Evolutionary conservation across 2,329 filamentous ascomycete species (phyloP), one percentile per base, ranked within the genome.

Genomic region (Elsinoe fawcettii): DNA sequence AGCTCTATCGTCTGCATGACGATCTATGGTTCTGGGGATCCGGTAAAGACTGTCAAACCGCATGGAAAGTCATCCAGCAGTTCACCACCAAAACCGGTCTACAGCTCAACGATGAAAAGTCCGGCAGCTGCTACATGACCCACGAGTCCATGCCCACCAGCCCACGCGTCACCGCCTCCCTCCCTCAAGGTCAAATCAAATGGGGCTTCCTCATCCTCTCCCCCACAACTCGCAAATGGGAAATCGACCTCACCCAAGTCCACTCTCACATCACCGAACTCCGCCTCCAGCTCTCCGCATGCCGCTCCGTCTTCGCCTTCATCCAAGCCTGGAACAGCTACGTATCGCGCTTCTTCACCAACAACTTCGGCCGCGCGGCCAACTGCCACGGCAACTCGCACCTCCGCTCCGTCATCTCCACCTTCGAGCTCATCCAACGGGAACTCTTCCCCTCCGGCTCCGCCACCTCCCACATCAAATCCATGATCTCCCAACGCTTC

Each of bases 11-110:
- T 11, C 72, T 85, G 36, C 78, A 85, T 54, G 84, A 86, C 60
- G 82, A 86, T 61, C 74, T 86, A 54, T 87, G 83, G 83, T 82
- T 86, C 65, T 86, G 83, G 82, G 77, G 78, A 7, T 73, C 80
- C 5, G 77, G 83, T 49, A 61, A 71, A 2, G 73, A 71, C 2
- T 80, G 78, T n/a, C 73, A 77, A 20, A 73, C 76, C 43, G 83
- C 80, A 0, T 88, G 84, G 85, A 65, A 75, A 16, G 74, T 79
- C 0, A 75, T 87, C 61, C 71, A 74, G 1, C 68, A 74, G 1
- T 88, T 86, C 61, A 71, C 75, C 1, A 64, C 68, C 0, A 68
- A 80, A 1, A 81, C 83, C 65, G 81, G 83, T 1, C 74, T 85
- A 1, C 68, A 75, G 5, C 75, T 86, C 59, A 84, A 86, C 62